These are phyloP conservation scores for Ogataea pilisensis DNA, from an alignment of 805 yeast species.

Conservation along the genomic window DNA sequence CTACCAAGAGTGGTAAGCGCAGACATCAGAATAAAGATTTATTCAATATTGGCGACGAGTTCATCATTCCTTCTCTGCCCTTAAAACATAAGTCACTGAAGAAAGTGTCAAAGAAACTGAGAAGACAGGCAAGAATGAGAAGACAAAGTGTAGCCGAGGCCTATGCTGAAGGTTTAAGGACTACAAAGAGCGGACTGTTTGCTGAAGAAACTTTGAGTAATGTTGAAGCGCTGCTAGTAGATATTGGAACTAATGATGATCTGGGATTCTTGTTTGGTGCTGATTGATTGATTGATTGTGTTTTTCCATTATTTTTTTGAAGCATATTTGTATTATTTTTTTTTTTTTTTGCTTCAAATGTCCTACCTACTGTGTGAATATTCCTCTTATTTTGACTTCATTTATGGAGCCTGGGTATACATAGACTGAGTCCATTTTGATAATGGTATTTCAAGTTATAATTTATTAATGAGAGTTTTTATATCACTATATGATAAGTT, in stretches of 20 bases:
- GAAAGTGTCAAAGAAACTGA: slow-evolving; percentile 20
- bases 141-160: slow-evolving; percentile 72
- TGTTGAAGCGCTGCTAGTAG: slow-evolving; percentile 66
- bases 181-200: slow-evolving; percentile 72
- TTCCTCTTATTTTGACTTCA: too few relatives aligned
- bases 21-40: slow-evolving; percentile 16
- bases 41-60: slow-evolving; percentile 21
- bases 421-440: too few relatives aligned
- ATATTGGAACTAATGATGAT: slow-evolving; percentile 41
- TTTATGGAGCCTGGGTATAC: too few relatives aligned
- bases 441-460: too few relatives aligned
- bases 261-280: slow-evolving; percentile 34
- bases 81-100: slow-evolving; percentile 12
- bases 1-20: slow-evolving; percentile 12
- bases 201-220: slow-evolving; percentile 71
- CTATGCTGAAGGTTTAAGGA: slow-evolving; percentile 67
- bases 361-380: too few relatives aligned
- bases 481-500: too few relatives aligned
- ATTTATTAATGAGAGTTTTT: too few relatives aligned
- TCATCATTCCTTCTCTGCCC: slow-evolving; percentile 19
- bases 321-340: too few relatives aligned
- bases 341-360: too few relatives aligned
- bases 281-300: slow-evolving; percentile 3
- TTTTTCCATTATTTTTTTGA: neutral
- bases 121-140: slow-evolving; percentile 38